Percentiles rank a stretch among this genome's conserved stretches.
Evolutionary conservation across 2,329 filamentous ascomycete genomes (phyloP).

Genomic region (Fusarium setosum): DNA sequence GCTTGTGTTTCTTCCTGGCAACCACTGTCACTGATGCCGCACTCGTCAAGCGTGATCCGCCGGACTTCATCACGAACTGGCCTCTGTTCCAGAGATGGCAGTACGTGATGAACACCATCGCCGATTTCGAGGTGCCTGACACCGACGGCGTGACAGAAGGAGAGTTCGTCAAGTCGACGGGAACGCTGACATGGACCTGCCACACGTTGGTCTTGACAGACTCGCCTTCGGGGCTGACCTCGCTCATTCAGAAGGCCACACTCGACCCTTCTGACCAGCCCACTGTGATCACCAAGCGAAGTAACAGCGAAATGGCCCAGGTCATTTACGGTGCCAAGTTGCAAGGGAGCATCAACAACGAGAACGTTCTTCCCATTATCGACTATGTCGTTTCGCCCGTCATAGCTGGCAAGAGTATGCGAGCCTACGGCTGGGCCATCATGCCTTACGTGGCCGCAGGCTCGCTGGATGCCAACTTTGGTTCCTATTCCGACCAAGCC

Average conservation of each 20-base stretch:
- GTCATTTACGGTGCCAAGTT: conserved; percentile 10
- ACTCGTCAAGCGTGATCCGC: not conserved
- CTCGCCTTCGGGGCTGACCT: not conserved
- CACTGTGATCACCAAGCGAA: conserved; percentile 20
- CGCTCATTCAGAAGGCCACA: conserved; percentile 6
- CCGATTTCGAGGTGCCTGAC: conserved; percentile 7
- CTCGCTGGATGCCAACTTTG: conserved; percentile 11
- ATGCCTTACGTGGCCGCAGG: conserved; percentile 15
- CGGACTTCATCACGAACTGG: conserved; percentile 10
- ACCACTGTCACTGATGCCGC: not conserved
- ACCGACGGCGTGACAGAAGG: not conserved
- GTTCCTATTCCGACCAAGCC: not conserved
- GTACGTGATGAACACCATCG: not conserved
- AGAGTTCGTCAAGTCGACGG: not conserved
- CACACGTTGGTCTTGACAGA: conserved; percentile 6
- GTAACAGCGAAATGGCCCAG: not conserved
- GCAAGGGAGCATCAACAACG: not conserved
- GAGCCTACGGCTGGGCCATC: conserved; percentile 7
- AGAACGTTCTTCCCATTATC: conserved; percentile 10
- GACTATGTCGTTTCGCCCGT: not conserved
- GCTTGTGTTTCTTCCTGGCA: conserved; percentile 6
- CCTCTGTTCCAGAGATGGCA: not conserved
- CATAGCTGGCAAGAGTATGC: not conserved
- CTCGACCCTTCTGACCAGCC: not conserved
- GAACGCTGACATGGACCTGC: conserved; percentile 17